Evolutionary conservation across 257 asterid genomes (phyloP).

Genomic region (Jaltomata sinuosa): DNA sequence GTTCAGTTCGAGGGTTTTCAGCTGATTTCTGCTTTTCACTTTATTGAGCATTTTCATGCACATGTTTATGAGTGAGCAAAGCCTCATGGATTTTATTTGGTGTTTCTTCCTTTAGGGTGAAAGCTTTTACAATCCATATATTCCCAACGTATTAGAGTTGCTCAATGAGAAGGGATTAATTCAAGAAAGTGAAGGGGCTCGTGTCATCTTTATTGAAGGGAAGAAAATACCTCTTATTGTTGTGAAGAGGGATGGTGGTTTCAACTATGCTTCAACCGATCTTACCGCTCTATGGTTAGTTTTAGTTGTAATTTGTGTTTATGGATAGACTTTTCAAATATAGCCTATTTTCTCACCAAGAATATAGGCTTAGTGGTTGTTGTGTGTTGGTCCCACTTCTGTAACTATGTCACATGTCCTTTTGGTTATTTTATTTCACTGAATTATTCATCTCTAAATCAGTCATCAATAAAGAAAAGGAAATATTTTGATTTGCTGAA

Average conservation of each 20-base stretch:
- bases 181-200: conserved; percentile 92
- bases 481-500: neutral
- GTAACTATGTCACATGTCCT: neutral
- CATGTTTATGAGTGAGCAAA: neutral
- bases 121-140: conserved; percentile 88
- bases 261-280: conserved; percentile 92
- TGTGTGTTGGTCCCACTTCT: neutral
- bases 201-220: conserved; percentile 84
- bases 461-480: neutral
- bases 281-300: conserved; percentile 85
- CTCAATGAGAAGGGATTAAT: conserved; percentile 55
- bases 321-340: neutral
- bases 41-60: neutral
- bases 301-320: neutral
- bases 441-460: neutral
- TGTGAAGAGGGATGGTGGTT: conserved; percentile 93
- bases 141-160: conserved; percentile 52
- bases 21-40: neutral
- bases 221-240: conserved; percentile 76
- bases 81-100: neutral
- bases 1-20: neutral
- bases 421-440: neutral
- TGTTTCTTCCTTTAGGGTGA: conserved; percentile 51
- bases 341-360: neutral
- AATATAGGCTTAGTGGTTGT: neutral